Percentiles rank a stretch among this genome's conserved stretches.
Evolutionary conservation across 83 land plant species (phyloP).

Genomic region (Isoetes engelmannii): DNA sequence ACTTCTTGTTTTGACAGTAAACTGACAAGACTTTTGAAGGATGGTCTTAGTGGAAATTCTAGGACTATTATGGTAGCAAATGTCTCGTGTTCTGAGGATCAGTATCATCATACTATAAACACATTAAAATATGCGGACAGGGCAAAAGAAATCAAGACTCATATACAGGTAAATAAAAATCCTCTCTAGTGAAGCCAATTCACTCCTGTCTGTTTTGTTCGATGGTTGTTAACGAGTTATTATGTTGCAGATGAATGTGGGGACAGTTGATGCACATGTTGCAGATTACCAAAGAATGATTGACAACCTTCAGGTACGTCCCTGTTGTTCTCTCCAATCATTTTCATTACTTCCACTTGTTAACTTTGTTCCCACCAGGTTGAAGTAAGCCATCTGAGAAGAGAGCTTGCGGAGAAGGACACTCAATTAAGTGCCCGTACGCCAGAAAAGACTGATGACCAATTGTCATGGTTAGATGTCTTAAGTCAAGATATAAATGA

Average conservation of each 20-base stretch:
- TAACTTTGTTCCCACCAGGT: slow-evolving; percentile 33
- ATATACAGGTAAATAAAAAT: slow-evolving; percentile 52
- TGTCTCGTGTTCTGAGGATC: slow-evolving; percentile 76
- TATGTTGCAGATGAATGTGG: slow-evolving; percentile 75
- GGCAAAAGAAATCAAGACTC: slow-evolving; percentile 95
- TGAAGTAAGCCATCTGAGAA: slow-evolving; percentile 70
- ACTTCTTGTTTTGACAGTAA: slow-evolving; percentile 49
- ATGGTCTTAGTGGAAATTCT: slow-evolving; percentile 97
- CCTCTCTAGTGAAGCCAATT: not conserved
- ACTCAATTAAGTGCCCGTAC: slow-evolving; percentile 59
- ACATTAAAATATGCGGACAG: slow-evolving; percentile 96
- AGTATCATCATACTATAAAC: slow-evolving; percentile 89
- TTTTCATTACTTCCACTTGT: not conserved
- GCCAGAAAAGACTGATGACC: slow-evolving; percentile 67
- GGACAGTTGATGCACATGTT: slow-evolving; percentile 87
- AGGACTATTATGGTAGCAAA: slow-evolving; percentile 93
- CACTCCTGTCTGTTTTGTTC: not conserved
- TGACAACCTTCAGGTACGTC: slow-evolving; percentile 81
- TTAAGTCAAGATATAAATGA: slow-evolving; percentile 82
- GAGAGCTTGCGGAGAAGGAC: slow-evolving; percentile 82
- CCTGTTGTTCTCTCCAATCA: not conserved
- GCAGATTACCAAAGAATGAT: slow-evolving; percentile 92
- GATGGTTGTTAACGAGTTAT: not conserved
- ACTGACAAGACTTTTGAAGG: slow-evolving; percentile 86
- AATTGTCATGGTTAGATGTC: slow-evolving; percentile 75